Conservation (phyloP, 768 basidiomycete species). For the Mycena latifolia region DNA sequence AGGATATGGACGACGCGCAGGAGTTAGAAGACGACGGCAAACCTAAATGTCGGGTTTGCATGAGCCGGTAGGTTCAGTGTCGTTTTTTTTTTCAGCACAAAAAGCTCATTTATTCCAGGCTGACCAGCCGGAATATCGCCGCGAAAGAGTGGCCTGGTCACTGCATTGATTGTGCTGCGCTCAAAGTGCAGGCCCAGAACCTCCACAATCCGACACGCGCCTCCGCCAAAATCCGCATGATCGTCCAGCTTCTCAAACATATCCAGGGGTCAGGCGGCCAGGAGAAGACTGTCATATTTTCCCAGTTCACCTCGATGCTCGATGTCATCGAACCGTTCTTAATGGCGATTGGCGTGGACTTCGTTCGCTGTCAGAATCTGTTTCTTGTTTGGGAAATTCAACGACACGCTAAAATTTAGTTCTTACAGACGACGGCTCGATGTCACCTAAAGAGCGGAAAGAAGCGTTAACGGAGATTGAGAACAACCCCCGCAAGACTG, state of each 20-base stretch:
- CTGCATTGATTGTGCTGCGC: conserved; percentile 70
- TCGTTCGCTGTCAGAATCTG: conserved; percentile 83
- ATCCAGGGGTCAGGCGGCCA: conserved; percentile 65
- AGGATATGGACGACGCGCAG: conserved; percentile 65
- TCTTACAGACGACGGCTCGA: conserved; percentile 85
- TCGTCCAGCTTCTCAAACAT: conserved; percentile 75
- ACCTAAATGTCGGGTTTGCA: conserved; percentile 58
- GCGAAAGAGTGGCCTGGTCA: conserved; percentile 52
- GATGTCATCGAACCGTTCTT: conserved; percentile 91
- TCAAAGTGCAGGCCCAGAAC: conserved; percentile 61
- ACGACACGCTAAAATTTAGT: conserved; percentile 9
- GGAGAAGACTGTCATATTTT: conserved; percentile 98
- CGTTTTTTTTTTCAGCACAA: background rate
- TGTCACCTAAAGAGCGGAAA: conserved; percentile 82
- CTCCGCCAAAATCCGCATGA: conserved; percentile 92
- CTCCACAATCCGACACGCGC: conserved; percentile 70
- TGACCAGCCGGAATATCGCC: conserved; percentile 52
- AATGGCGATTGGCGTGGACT: conserved; percentile 71
- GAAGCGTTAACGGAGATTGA: conserved; percentile 79
- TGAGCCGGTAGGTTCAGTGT: conserved; percentile 15
- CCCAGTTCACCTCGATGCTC: conserved; percentile 91
- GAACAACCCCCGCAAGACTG: conserved; percentile 66
- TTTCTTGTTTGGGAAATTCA: conserved; percentile 3
- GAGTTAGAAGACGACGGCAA: conserved; percentile 78
- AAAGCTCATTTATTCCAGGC: conserved; percentile 42